Evolutionary conservation across 2,329 filamentous ascomycete genomes (phyloP).

Genomic region (Arthrinium puccinioides): DNA sequence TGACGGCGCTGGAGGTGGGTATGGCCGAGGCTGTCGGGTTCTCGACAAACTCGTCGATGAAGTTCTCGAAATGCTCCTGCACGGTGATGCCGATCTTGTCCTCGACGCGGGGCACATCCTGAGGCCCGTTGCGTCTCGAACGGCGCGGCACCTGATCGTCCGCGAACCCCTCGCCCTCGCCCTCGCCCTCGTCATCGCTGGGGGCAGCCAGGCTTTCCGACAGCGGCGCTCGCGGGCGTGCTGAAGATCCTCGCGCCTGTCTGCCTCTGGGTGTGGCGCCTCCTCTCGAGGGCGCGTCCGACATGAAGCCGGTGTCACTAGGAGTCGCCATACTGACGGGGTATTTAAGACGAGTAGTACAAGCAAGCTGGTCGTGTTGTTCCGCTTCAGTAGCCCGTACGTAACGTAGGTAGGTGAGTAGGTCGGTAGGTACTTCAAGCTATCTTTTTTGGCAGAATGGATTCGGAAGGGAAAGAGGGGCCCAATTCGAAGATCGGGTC

Average conservation of each 20-base stretch:
- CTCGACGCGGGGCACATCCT: slow-evolving; percentile 62
- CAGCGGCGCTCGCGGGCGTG: slow-evolving; percentile 50
- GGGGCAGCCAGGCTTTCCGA: slow-evolving; percentile 53
- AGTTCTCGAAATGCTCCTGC: slow-evolving; percentile 70
- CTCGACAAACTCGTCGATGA: slow-evolving; percentile 73
- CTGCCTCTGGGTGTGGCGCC: slow-evolving; percentile 35
- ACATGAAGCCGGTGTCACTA: slow-evolving; percentile 53
- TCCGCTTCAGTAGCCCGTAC: neutral
- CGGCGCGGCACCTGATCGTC: slow-evolving; percentile 55
- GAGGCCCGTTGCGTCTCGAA: slow-evolving; percentile 37
- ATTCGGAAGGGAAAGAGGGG: slow-evolving; percentile 4
- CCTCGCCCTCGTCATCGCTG: slow-evolving; percentile 51
- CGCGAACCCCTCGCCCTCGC: slow-evolving; percentile 56
- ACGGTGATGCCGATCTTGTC: slow-evolving; percentile 70
- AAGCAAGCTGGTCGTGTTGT: too few species aligned
- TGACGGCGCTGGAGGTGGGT: slow-evolving; percentile 60
- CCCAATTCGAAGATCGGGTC: neutral
- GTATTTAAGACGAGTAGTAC: too few species aligned
- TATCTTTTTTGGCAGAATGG: too few species aligned
- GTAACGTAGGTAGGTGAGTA: neutral
- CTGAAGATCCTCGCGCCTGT: slow-evolving; percentile 41
- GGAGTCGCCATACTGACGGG: slow-evolving; percentile 46
- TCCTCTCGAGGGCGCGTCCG: slow-evolving; percentile 40
- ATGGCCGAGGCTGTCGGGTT: slow-evolving; percentile 56
- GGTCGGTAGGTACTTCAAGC: neutral